Evolutionary conservation across 306 rosid genomes (phyloP).

Genomic region (Pyrus communis): DNA sequence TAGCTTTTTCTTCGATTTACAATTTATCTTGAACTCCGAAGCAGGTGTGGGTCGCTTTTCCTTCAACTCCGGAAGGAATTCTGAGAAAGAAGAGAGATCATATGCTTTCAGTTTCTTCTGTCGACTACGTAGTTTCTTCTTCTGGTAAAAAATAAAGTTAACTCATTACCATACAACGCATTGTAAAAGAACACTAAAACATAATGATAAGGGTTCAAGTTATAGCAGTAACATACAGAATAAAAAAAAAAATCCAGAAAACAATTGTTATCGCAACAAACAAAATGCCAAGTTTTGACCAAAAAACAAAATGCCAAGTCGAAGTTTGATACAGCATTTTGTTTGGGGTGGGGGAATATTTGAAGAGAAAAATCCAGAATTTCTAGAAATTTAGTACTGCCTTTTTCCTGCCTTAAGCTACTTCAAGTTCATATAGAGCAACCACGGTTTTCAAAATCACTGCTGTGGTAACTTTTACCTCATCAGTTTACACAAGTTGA

Average conservation of each 20-base stretch:
- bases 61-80: conserved; percentile 57
- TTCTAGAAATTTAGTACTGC: not conserved
- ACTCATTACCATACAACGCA: not conserved
- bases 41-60: conserved; percentile 13
- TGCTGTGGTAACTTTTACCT: not conserved
- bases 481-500: not conserved
- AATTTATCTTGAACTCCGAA: conserved; percentile 30
- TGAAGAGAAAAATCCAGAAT: not conserved
- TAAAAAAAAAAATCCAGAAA: not conserved
- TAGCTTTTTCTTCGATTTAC: conserved; percentile 25
- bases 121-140: conserved; percentile 45
- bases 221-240: not conserved
- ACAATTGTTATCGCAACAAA: not conserved
- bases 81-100: conserved; percentile 57
- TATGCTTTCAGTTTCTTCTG: conserved; percentile 65
- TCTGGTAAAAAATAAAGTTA: conserved; percentile 11
- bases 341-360: not conserved
- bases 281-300: no score
- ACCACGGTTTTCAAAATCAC: not conserved
- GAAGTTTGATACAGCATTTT: not conserved
- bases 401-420: not conserved
- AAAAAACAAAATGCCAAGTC: not conserved
- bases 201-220: not conserved
- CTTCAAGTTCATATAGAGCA: not conserved
- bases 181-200: not conserved